Conservation (phyloP, 1,284 basidiomycete species). For the Pseudomicrostroma phylloplanum region DNA sequence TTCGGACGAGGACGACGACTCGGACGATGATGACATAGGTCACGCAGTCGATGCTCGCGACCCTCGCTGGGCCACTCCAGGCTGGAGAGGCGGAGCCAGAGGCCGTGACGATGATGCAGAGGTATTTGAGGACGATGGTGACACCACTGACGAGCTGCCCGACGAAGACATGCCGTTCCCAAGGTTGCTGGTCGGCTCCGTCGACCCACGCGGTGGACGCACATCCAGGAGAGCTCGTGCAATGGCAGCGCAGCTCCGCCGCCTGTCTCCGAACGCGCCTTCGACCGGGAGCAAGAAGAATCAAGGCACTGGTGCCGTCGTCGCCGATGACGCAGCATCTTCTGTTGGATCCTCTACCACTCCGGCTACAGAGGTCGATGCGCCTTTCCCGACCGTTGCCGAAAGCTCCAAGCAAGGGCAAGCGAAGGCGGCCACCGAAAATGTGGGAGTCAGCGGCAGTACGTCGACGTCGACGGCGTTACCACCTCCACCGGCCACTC, state of each 20-base stretch:
- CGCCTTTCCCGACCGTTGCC: not conserved
- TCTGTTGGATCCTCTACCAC: not conserved
- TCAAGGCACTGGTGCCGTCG: not conserved
- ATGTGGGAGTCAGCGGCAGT: not conserved
- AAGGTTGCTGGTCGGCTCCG: constrained; percentile 44
- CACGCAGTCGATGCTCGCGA: constrained; percentile 8
- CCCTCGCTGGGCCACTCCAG: not conserved
- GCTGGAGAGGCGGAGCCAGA: not conserved
- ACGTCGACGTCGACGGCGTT: not conserved
- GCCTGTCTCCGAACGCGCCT: constrained; percentile 26
- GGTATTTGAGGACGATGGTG: constrained; percentile 38
- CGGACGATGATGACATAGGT: constrained; percentile 11
- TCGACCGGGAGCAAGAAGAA: not conserved
- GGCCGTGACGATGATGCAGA: not conserved
- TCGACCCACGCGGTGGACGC: constrained; percentile 44
- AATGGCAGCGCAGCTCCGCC: constrained; percentile 41
- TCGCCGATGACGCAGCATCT: not conserved
- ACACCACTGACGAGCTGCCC: constrained; percentile 49
- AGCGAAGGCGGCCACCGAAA: not conserved
- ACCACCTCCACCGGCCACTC: not conserved
- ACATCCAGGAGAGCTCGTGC: constrained; percentile 43
- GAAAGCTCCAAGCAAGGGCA: not conserved
- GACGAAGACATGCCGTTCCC: constrained; percentile 50
- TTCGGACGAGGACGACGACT: constrained; percentile 39
- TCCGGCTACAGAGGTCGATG: not conserved